Conservation (phyloP, 345 rosid species). For the Adansonia digitata region DNA sequence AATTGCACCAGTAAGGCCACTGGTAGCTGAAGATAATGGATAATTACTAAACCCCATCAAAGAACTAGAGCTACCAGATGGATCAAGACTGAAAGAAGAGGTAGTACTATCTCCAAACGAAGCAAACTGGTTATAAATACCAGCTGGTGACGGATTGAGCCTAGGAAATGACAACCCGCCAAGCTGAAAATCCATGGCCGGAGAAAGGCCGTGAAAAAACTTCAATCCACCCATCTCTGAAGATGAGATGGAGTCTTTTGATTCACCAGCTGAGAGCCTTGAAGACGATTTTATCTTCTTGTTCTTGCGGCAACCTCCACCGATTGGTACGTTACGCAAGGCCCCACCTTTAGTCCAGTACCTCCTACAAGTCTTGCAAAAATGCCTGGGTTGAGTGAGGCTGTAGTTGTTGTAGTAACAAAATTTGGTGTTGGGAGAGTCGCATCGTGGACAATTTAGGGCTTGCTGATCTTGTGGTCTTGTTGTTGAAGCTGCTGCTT, state of each 20-base stretch:
- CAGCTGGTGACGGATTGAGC: constrained; percentile 31
- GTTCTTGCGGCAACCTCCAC: constrained; percentile 77
- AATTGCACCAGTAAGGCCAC: constrained; percentile 33
- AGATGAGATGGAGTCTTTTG: constrained; percentile 37
- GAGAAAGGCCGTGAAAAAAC: constrained; percentile 57
- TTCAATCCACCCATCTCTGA: constrained; percentile 55
- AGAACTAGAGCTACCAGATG: constrained; percentile 35
- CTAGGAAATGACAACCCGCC: constrained; percentile 53
- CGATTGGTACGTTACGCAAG: constrained; percentile 76
- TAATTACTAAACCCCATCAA: constrained; percentile 46
- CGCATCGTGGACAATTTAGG: constrained; percentile 73
- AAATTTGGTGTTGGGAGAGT: constrained; percentile 80
- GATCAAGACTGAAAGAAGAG: constrained; percentile 41
- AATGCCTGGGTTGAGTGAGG: constrained; percentile 82
- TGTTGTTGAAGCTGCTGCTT: constrained; percentile 32
- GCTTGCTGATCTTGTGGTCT: constrained; percentile 27
- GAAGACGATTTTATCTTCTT: constrained; percentile 62
- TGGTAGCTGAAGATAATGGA: constrained; percentile 30
- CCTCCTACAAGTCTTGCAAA: constrained; percentile 75
- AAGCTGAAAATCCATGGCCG: constrained; percentile 76
- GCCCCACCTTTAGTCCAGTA: constrained; percentile 91
- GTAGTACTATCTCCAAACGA: constrained; percentile 33
- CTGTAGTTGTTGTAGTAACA: constrained; percentile 96
- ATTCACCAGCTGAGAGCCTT: constrained; percentile 34
- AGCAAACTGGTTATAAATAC: constrained; percentile 38